These are phyloP conservation scores for Beauveria caledonica DNA, from an alignment of 2,329 filamentous ascomycete species.

Conservation along the genomic window DNA sequence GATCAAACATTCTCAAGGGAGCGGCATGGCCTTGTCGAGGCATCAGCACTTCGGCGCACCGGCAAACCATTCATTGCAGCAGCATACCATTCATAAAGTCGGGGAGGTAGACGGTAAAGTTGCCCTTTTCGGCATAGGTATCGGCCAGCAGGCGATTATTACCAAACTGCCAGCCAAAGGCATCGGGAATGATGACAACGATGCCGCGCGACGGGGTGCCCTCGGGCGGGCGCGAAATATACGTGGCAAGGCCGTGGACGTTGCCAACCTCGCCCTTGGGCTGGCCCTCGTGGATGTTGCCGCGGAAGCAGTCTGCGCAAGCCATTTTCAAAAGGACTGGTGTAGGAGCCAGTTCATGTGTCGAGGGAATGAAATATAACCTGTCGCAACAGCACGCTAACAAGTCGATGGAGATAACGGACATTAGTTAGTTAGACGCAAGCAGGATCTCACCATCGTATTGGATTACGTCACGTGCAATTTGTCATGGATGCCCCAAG, in stretches of 20 bases:
- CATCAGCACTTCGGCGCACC: background rate
- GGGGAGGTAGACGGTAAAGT: conserved; percentile 44
- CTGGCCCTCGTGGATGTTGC: conserved; percentile 34
- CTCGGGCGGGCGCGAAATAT: conserved; percentile 32
- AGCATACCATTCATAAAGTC: conserved; percentile 42
- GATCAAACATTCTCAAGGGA: conserved; percentile 23
- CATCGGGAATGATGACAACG: conserved; percentile 46
- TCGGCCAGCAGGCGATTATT: conserved; percentile 48
- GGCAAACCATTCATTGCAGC: background rate
- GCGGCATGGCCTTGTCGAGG: conserved; percentile 20
- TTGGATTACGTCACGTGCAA: background rate
- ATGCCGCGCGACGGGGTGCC: conserved; percentile 32
- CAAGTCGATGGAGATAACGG: background rate
- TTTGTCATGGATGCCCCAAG: background rate
- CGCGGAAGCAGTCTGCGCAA: conserved; percentile 38
- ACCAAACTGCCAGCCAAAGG: conserved; percentile 45
- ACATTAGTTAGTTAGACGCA: background rate
- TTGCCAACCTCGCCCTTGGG: conserved; percentile 36
- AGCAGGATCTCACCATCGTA: background rate
- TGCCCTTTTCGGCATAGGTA: conserved; percentile 41
- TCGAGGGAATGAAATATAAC: background rate
- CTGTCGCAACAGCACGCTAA: background rate
- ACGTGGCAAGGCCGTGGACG: conserved; percentile 40
- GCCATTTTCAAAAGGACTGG: conserved; percentile 20
- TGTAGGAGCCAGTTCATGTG: background rate